A percentile compares a stretch with the other conserved stretches of the same genome.
Evolutionary conservation across 176 grass and related monocot genomes (phyloP).

Genomic region (Aegilops sharonensis): DNA sequence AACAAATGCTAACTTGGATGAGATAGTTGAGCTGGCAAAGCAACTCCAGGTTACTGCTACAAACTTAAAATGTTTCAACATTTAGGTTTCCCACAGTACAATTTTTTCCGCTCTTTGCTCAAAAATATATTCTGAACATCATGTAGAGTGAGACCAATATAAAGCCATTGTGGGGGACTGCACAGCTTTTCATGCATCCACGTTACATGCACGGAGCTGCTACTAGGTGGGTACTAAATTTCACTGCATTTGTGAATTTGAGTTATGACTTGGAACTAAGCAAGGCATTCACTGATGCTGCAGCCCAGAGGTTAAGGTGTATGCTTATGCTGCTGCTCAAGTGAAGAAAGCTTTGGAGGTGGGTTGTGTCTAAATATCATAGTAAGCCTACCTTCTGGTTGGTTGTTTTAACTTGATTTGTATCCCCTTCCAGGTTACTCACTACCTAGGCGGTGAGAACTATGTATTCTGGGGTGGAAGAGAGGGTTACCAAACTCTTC

Average conservation of each 20-base stretch:
- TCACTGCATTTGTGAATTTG: background rate
- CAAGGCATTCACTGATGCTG: background rate
- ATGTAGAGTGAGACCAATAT: slow-evolving; percentile 69
- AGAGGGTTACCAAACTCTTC: slow-evolving; percentile 94
- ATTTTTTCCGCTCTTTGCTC: background rate
- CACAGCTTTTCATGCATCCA: slow-evolving; percentile 86
- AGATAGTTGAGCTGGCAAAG: slow-evolving; percentile 80
- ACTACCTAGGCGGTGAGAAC: slow-evolving; percentile 95
- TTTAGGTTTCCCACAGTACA: background rate
- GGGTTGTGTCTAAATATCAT: background rate
- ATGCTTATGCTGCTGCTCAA: slow-evolving; percentile 97
- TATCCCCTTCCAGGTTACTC: slow-evolving; percentile 59
- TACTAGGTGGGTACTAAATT: slow-evolving; percentile 61
- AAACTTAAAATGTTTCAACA: slow-evolving; percentile 5
- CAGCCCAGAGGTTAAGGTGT: slow-evolving; percentile 55
- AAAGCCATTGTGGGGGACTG: slow-evolving; percentile 81
- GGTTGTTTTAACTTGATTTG: slow-evolving; percentile 23
- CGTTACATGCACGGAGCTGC: slow-evolving; percentile 94
- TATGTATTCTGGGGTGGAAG: slow-evolving; percentile 97
- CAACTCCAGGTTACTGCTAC: slow-evolving; percentile 70
- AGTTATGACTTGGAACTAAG: background rate
- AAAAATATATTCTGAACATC: background rate
- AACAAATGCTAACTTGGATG: slow-evolving; percentile 94
- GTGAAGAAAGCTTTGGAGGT: slow-evolving; percentile 99
- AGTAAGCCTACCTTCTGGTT: background rate